A percentile compares a stretch with the other conserved stretches of the same genome.
These are phyloP conservation scores for Sphaerostilbella broomeana DNA, from an alignment of 2,329 filamentous ascomycete genomes.

Conservation along the genomic window DNA sequence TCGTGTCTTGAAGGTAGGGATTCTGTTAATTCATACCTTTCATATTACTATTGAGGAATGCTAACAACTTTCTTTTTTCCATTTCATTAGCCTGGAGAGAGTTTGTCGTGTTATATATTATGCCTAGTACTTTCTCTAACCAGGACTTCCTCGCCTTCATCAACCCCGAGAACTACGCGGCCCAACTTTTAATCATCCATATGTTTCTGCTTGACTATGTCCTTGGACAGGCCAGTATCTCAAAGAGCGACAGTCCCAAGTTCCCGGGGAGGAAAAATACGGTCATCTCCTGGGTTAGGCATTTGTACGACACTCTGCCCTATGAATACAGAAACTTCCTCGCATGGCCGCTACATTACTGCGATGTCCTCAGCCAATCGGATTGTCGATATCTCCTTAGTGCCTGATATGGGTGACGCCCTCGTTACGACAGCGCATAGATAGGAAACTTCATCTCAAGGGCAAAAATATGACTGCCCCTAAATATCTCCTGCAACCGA, in stretches of 20 bases:
- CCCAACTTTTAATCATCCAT: conserved; percentile 31
- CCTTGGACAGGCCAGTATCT: conserved; percentile 17
- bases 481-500: too few relatives aligned
- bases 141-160: conserved; percentile 28
- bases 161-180: conserved; percentile 23
- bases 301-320: conserved; percentile 18
- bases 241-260: conserved; percentile 17
- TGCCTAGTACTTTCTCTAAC: conserved; percentile 18
- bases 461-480: too few relatives aligned
- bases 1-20: conserved; percentile 18
- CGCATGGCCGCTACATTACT: conserved; percentile 20
- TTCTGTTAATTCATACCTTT: background rate
- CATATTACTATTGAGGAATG: too few relatives aligned
- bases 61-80: background rate
- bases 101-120: conserved; percentile 18
- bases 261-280: conserved; percentile 20
- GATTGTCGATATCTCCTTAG: conserved; percentile 23
- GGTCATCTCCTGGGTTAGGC: conserved; percentile 21
- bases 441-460: too few relatives aligned
- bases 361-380: conserved; percentile 16
- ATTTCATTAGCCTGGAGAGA: conserved; percentile 17
- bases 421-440: too few relatives aligned
- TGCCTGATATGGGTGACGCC: conserved; percentile 19
- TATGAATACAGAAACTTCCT: conserved; percentile 14
- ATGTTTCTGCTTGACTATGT: conserved; percentile 29